Evolutionary conservation across 2,329 filamentous ascomycete genomes (phyloP).

Genomic region (Fusarium xyrophilum): DNA sequence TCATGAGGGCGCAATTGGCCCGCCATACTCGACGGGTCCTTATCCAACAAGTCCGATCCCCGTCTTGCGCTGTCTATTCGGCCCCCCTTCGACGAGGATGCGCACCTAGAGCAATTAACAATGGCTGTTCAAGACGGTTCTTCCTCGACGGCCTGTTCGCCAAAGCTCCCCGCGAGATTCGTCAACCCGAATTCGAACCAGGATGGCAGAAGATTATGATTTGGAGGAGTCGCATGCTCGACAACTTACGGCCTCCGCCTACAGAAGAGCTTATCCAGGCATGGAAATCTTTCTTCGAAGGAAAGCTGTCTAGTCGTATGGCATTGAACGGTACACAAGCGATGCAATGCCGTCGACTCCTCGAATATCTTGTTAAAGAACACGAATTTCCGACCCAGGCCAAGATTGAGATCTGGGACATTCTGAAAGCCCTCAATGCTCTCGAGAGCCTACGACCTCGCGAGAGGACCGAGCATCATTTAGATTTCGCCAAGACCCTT

Average conservation of each 20-base stretch:
- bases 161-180: slow-evolving; percentile 65
- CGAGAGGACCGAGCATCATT: slow-evolving; percentile 54
- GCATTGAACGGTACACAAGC: slow-evolving; percentile 72
- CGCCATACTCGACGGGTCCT: slow-evolving; percentile 54
- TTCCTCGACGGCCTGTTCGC: slow-evolving; percentile 68
- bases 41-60: slow-evolving; percentile 45
- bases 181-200: slow-evolving; percentile 69
- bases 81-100: slow-evolving; percentile 41
- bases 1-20: slow-evolving; percentile 55
- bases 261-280: slow-evolving; percentile 69
- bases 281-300: slow-evolving; percentile 68
- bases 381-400: slow-evolving; percentile 11
- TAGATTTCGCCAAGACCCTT: slow-evolving; percentile 55
- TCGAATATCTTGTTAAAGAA: slow-evolving; percentile 62
- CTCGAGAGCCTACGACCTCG: slow-evolving; percentile 51
- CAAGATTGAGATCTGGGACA: slow-evolving; percentile 46
- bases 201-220: slow-evolving; percentile 77
- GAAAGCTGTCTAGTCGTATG: slow-evolving; percentile 57
- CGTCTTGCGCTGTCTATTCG: slow-evolving; percentile 47
- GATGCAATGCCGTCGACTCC: slow-evolving; percentile 60
- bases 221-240: slow-evolving; percentile 67
- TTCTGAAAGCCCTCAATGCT: slow-evolving; percentile 53
- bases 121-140: slow-evolving; percentile 46
- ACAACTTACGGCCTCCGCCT: slow-evolving; percentile 70
- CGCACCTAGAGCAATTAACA: slow-evolving; percentile 34